phyloP scores from a whole-genome alignment of 345 rosid species.

The Erysimum cheiranthoides region DNA sequence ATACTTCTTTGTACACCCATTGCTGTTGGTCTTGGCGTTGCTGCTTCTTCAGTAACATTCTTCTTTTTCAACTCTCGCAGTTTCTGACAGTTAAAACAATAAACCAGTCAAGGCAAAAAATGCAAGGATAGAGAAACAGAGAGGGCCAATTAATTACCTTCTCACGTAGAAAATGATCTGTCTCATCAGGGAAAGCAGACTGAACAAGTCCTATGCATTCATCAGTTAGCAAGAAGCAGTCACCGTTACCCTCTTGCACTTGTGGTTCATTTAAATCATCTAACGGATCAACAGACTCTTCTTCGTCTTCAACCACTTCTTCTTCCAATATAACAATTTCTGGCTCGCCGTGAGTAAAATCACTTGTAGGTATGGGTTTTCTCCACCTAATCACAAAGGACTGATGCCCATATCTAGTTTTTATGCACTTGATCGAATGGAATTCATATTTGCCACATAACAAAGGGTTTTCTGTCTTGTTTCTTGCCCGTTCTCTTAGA shows the following conservation, averaged over 20 bases:
- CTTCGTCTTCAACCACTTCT: conserved; percentile 54
- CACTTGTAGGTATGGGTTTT: conserved; percentile 50
- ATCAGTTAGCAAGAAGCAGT: conserved; percentile 69
- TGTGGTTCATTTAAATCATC: conserved; percentile 58
- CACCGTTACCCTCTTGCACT: conserved; percentile 58
- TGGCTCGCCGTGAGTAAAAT: conserved; percentile 20
- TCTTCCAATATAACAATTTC: conserved; percentile 47
- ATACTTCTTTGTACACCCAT: conserved; percentile 66
- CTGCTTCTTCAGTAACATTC: conserved; percentile 50
- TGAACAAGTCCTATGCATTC: conserved; percentile 72
- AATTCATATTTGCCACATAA: conserved; percentile 72
- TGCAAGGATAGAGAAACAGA: neutral
- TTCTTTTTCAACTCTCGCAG: conserved; percentile 52
- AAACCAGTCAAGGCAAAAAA: neutral
- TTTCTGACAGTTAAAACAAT: conserved; percentile 33
- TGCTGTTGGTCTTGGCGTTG: conserved; percentile 43
- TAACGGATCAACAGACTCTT: conserved; percentile 53
- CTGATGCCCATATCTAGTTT: conserved; percentile 68
- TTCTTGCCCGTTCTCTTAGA: conserved; percentile 65
- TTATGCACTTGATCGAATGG: conserved; percentile 73
- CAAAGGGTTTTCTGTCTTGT: conserved; percentile 49
- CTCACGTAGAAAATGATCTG: conserved; percentile 60
- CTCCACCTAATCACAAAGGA: conserved; percentile 79
- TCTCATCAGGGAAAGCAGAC: conserved; percentile 75
- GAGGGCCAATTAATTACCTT: conserved; percentile 55